Evolutionary conservation across 768 basidiomycete species (phyloP), one percentile per base, ranked within the genome.

Genomic region (Pisolithus tinctorius): DNA sequence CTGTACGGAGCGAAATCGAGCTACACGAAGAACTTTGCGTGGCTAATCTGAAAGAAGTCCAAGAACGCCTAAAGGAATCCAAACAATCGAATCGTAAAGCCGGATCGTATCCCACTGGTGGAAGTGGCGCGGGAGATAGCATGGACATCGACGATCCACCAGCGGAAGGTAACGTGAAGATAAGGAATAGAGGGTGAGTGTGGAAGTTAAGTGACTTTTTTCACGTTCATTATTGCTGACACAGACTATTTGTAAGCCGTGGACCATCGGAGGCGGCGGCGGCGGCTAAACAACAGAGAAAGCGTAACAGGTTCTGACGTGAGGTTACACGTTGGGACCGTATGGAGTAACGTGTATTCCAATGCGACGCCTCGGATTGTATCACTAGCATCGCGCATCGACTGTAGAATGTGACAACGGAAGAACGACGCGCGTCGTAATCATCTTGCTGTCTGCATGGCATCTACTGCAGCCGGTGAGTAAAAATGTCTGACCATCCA

Each of bases 121-220:
- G 37, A 3, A 27, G 58, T 44, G 55, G 50, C 7, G 61, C 40
- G 4, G 31, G 58, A 50, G 77, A 68, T 59, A 72, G 61, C 36
- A 87, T 87, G 85, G 84, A 86, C 58, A 73, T 86, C 1, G 85
- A 86, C 53, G 85, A 86, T 48, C 71, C 75, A 1, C 58, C 69
- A 43, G 70, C 71, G n/a, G 69, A 69, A 7, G n/a, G 27, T 29
- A 52, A 59, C 4, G 78, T 74, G 11, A 61, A 60, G 58, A 72
- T 75, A 6, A 85, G 83, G 66, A 82, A 78, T 59, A 71, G 83
- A 57, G 84, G 80, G 84, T 84, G 57, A 30, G 81, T 75, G 41
- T 6, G 26, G 11, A 6, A 3, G 11, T 4, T 37, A 25, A 26
- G 46, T 17, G 45, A 39, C 20, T 20, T 20, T 2, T 20, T 20